These are phyloP conservation scores for Solanum ossicruentum DNA, from an alignment of 257 asterid species.

Conservation along the genomic window DNA sequence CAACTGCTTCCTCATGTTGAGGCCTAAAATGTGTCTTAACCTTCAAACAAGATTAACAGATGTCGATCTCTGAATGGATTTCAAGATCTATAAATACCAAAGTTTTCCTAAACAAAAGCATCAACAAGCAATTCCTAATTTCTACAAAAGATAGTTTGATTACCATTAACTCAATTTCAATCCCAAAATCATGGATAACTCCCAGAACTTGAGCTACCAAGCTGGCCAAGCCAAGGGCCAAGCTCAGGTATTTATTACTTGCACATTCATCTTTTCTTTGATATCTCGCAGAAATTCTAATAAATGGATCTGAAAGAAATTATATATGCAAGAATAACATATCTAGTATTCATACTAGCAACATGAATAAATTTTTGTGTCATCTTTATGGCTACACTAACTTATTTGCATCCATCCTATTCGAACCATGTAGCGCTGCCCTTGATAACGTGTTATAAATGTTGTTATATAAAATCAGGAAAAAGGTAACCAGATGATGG, in stretches of 20 bases:
- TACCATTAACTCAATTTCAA: background rate
- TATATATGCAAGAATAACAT: background rate
- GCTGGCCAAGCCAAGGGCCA: slow-evolving; percentile 28
- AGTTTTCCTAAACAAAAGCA: background rate
- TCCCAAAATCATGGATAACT: slow-evolving; percentile 3
- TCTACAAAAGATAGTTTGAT: background rate
- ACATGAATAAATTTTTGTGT: background rate
- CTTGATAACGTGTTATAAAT: background rate
- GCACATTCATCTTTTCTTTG: background rate
- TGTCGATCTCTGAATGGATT: background rate
- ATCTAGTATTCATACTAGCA: background rate
- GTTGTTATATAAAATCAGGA: slow-evolving; percentile 8
- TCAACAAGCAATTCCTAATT: background rate
- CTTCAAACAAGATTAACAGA: background rate
- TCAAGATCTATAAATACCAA: background rate
- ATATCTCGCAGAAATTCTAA: background rate
- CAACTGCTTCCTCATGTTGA: background rate
- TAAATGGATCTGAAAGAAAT: background rate
- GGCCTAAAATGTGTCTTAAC: background rate
- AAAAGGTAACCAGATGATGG: slow-evolving; percentile 27
- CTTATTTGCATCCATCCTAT: background rate
- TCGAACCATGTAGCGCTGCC: background rate
- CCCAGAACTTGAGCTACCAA: slow-evolving; percentile 14
- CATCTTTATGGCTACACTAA: background rate
- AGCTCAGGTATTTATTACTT: slow-evolving; percentile 10